A percentile compares a stretch with the other conserved stretches of the same genome.
Evolutionary conservation across 176 grass and related monocot species (phyloP).

Genomic region (Carex kokanica): DNA sequence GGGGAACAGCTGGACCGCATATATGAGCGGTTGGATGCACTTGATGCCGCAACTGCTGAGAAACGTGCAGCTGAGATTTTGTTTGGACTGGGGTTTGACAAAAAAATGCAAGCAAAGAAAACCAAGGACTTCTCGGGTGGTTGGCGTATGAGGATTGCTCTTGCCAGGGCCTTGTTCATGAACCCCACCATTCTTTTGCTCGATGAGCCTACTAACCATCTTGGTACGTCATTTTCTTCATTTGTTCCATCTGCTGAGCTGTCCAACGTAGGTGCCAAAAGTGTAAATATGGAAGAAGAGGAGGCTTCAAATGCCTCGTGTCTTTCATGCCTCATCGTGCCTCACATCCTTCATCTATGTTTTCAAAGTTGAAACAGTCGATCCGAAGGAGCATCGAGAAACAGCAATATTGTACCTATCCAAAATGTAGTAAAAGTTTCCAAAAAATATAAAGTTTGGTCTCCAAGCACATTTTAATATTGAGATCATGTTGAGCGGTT

Average conservation of each 20-base stretch:
- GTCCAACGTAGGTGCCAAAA: neutral
- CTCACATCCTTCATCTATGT: too few relatives aligned
- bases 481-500: too few relatives aligned
- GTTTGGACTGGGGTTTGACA: conserved; percentile 87
- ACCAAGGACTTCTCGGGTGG: conserved; percentile 88
- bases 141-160: conserved; percentile 95
- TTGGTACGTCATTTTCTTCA: conserved; percentile 42
- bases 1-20: conserved; percentile 78
- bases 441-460: too few relatives aligned
- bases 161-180: conserved; percentile 91
- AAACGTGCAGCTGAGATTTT: conserved; percentile 92
- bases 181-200: conserved; percentile 92
- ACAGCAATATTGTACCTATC: too few relatives aligned
- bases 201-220: conserved; percentile 95
- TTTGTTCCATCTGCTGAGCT: conserved; percentile 12
- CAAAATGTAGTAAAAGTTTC: too few relatives aligned
- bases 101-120: conserved; percentile 97
- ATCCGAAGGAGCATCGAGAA: too few relatives aligned
- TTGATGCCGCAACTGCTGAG: conserved; percentile 90
- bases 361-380: too few relatives aligned
- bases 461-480: too few relatives aligned
- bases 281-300: neutral
- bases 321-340: too few relatives aligned
- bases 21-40: conserved; percentile 77
- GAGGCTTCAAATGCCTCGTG: too few relatives aligned